phyloP scores from a whole-genome alignment of 495 filamentous ascomycete species.

The Aspergillus saccharolyticus region DNA sequence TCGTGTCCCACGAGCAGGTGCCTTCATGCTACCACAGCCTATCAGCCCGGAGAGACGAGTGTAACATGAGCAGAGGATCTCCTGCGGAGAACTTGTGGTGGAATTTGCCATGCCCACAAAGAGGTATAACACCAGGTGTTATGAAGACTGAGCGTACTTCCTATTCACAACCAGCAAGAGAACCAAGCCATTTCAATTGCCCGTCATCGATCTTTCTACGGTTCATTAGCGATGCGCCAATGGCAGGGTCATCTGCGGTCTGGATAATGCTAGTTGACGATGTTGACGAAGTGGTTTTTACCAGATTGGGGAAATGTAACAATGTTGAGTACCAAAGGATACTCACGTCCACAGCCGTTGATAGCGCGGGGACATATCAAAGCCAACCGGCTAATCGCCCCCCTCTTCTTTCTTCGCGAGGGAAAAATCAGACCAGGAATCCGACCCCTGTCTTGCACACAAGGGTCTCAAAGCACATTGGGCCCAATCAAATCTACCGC shows the following conservation, averaged over 20 bases:
- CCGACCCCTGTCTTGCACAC: not conserved
- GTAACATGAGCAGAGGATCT: not conserved
- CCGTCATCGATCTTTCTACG: not conserved
- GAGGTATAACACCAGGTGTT: not conserved
- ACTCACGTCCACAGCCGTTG: constrained; percentile 1
- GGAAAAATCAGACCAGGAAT: not conserved
- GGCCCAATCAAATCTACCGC: not conserved
- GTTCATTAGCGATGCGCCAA: constrained; percentile 2
- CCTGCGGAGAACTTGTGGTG: not conserved
- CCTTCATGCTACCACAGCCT: not conserved
- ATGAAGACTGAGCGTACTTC: not conserved
- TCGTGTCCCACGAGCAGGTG: not conserved
- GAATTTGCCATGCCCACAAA: not conserved
- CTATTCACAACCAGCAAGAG: not conserved
- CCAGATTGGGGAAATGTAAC: constrained; percentile 14
- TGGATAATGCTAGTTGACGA: constrained; percentile 1
- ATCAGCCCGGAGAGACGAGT: not conserved
- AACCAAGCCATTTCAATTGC: not conserved
- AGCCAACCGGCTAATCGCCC: constrained; percentile 1
- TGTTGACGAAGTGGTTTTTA: constrained; percentile 1
- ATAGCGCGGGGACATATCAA: constrained; percentile 5
- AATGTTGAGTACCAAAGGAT: constrained; percentile 1
- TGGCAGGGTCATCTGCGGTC: not conserved
- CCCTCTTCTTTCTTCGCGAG: not conserved
- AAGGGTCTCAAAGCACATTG: not conserved